These are phyloP conservation scores for Colletotrichum melonis DNA, from an alignment of 2,329 filamentous ascomycete genomes.

Conservation along the genomic window DNA sequence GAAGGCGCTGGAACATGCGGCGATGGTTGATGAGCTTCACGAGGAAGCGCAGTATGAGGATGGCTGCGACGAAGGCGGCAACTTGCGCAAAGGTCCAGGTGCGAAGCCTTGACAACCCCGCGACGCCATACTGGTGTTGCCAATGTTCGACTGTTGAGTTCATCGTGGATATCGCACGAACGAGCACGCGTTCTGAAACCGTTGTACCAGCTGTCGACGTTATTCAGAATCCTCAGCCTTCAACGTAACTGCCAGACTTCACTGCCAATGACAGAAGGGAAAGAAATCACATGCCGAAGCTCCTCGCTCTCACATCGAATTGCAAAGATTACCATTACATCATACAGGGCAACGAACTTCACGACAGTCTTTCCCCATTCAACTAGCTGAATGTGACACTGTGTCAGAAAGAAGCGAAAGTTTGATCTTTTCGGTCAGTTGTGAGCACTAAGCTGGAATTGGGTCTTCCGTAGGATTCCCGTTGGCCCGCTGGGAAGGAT, in stretches of 20 bases:
- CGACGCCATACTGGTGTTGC: not conserved
- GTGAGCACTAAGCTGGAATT: not conserved
- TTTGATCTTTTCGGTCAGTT: not conserved
- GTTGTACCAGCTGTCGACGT: not conserved
- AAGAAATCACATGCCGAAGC: not conserved
- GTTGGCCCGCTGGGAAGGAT: not conserved
- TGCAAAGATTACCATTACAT: not conserved
- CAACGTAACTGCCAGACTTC: not conserved
- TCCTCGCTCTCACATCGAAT: not conserved
- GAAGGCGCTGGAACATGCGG: conserved; percentile 3
- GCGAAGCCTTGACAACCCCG: not conserved
- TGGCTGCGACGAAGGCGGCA: not conserved
- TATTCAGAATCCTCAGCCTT: not conserved
- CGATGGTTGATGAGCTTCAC: conserved; percentile 2
- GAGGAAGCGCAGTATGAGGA: not conserved
- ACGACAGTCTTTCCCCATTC: not conserved
- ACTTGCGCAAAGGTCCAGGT: not conserved
- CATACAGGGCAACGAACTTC: not conserved
- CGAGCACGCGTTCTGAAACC: not conserved
- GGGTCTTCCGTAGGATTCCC: not conserved
- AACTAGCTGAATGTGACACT: not conserved
- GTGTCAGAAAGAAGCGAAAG: not conserved
- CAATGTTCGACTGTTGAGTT: not conserved
- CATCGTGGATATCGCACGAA: not conserved
- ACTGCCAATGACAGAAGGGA: not conserved